A percentile compares a stretch with the other conserved stretches of the same genome.
Conservation (phyloP, 148 eudicot genomes). For the Polygonum maritimum region DNA sequence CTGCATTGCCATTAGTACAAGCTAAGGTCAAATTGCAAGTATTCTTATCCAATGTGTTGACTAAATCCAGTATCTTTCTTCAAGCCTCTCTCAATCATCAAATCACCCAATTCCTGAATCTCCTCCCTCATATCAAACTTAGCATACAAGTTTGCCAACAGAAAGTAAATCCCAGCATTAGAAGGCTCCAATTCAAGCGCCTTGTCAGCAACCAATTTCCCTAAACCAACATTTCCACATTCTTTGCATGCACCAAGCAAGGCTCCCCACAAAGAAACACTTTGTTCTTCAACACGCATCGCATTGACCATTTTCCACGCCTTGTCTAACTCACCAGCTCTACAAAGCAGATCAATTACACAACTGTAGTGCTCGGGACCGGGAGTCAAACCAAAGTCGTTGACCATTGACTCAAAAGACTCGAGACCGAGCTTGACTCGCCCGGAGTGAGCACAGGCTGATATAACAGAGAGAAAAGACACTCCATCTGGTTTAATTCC, state of each 20-base stretch:
- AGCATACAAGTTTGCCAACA: conserved; percentile 57
- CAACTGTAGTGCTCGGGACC: conserved; percentile 61
- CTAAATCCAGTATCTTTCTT: conserved; percentile 62
- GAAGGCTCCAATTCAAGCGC: conserved; percentile 63
- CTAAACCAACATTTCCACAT: conserved; percentile 44
- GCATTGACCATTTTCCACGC: conserved; percentile 48
- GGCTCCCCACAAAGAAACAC: conserved; percentile 60
- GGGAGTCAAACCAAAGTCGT: conserved; percentile 37
- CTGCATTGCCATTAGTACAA: background rate
- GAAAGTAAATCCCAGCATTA: conserved; percentile 48
- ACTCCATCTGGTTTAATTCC: conserved; percentile 57
- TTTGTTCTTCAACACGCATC: conserved; percentile 21
- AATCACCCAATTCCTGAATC: conserved; percentile 35
- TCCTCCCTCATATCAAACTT: conserved; percentile 55
- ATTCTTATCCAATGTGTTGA: conserved; percentile 12
- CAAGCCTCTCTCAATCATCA: conserved; percentile 44
- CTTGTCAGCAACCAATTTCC: conserved; percentile 51
- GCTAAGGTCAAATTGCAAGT: background rate
- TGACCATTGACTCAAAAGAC: conserved; percentile 46
- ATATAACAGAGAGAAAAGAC: conserved; percentile 50
- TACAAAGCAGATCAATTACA: conserved; percentile 57
- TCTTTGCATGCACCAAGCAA: conserved; percentile 57
- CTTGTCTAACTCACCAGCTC: conserved; percentile 69
- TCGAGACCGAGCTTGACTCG: conserved; percentile 53
- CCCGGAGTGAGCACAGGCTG: conserved; percentile 67